Conservation (phyloP, 139 green algal species). For the Asterochloris sp. region DNA sequence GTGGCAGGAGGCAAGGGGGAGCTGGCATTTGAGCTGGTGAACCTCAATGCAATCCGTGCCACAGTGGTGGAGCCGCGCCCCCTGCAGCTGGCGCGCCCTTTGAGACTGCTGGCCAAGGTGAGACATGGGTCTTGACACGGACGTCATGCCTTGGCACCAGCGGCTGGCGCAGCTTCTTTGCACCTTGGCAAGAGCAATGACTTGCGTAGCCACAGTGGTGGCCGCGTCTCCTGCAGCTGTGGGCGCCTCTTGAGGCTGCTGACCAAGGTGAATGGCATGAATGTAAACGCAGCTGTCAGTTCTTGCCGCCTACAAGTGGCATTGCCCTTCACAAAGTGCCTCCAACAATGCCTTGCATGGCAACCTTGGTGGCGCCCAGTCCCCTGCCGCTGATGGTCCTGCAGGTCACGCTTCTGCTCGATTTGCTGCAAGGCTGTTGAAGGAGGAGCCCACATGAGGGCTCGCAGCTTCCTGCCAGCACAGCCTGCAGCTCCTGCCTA, state of each 20-base stretch:
- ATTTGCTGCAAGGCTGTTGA: too few species aligned
- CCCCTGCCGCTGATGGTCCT: too few species aligned
- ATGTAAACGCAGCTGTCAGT: too few species aligned
- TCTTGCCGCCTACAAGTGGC: too few species aligned
- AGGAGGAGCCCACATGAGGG: too few species aligned
- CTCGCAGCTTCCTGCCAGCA: too few species aligned
- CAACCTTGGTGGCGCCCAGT: too few species aligned
- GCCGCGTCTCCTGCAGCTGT: slow-evolving; percentile 41
- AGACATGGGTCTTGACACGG: too few species aligned
- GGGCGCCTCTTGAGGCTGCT: not conserved
- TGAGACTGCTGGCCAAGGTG: not conserved
- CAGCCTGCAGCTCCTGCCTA: not conserved
- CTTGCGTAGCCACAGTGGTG: slow-evolving; percentile 30
- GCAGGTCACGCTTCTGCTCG: too few species aligned
- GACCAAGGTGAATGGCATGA: not conserved
- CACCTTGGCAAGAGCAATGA: not conserved
- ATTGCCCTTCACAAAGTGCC: too few species aligned
- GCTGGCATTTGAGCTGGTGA: slow-evolving; percentile 51
- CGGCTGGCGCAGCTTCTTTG: not conserved
- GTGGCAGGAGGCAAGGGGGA: slow-evolving; percentile 52
- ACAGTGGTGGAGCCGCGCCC: slow-evolving; percentile 48
- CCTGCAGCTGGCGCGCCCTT: slow-evolving; percentile 25
- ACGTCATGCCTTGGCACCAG: not conserved
- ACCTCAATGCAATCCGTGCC: slow-evolving; percentile 34
- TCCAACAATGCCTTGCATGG: too few species aligned